Base-by-base conservation (phyloP, 2,329 filamentous ascomycete species). In the Aureobasidium sp. region DNA sequence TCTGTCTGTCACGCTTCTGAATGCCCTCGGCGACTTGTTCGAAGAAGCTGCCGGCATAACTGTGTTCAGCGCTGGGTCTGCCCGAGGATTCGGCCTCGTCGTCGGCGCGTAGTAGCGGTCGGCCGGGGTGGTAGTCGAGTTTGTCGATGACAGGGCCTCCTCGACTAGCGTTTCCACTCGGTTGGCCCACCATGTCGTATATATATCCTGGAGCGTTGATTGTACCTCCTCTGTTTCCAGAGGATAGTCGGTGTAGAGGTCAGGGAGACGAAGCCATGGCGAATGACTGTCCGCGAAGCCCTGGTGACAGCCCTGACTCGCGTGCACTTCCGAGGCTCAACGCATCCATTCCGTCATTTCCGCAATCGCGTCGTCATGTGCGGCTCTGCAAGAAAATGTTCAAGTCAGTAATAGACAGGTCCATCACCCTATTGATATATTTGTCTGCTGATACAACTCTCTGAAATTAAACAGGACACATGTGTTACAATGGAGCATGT, bases 21-120 rank as follows among this genome's bases (percentile, higher is more conserved):
- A 86, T 83, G 66, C 82, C 83, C 59, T 82, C 81, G 34, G 83
- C 83, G 11, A 86, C 82, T 67, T 85, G 78, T 62, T 78, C 82
- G 69, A 86, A 81, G 69, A 87, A 81, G 72, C 75, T 79, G 63
- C 78, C 78, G 55, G 77, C 77, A 70, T 77, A 76, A 68, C 77
- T 79, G 61, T 71, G 76, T 62, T 75, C 72, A 62, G 75, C 73
- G 63, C 75, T 78, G 41, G 68, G 70, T 54, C 69, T 66, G 16
- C 71, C 68, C 32, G 67, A 64, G 49, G 59, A 57, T 51, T 68
- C 68, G 25, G 67, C 68, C 44, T 73, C 68, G 57, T 69, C 68
- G 57, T 69, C 68, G 64, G 72, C 69, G 42, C 70, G 70, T 11
- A 79, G 73, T 21, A 80, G 74, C 5, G 77, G 77, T 45, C 74